These are phyloP conservation scores for Deakozyma indianensis DNA, from an alignment of 805 yeast species.

Conservation along the genomic window DNA sequence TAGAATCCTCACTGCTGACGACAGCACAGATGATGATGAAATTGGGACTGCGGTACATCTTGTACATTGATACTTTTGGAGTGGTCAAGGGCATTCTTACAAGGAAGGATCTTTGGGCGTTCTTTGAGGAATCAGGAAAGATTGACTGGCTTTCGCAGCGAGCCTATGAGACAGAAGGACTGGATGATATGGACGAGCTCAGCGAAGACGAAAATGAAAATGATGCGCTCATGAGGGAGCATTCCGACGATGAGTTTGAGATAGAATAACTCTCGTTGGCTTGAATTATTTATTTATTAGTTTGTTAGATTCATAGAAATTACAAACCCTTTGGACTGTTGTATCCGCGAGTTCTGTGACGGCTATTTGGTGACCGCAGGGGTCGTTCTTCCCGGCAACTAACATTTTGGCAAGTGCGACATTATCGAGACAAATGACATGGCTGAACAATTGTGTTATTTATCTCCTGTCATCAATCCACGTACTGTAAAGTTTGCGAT, in stretches of 20 bases:
- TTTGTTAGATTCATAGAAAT: no score
- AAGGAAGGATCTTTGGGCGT: constrained; percentile 20
- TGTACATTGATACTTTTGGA: constrained; percentile 17
- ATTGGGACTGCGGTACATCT: constrained; percentile 23
- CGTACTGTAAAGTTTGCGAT: neutral
- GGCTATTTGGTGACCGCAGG: no score
- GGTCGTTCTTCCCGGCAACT: no score
- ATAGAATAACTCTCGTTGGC: no score
- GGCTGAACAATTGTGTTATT: no score
- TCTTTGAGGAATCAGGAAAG: neutral
- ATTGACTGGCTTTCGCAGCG: neutral
- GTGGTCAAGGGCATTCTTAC: constrained; percentile 25
- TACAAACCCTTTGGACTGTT: no score
- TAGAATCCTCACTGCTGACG: constrained; percentile 21
- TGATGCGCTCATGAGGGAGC: neutral
- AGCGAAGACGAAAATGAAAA: neutral
- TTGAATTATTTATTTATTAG: no score
- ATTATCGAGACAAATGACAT: no score
- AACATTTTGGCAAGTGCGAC: no score
- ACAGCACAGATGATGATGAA: constrained; percentile 26
- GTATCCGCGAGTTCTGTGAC: no score
- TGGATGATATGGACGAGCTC: neutral
- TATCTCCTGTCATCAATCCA: neutral
- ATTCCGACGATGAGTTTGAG: neutral
- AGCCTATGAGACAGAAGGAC: neutral